These are phyloP conservation scores for Rhizopogon sp. DNA, from an alignment of 768 basidiomycete genomes.

Conservation along the genomic window DNA sequence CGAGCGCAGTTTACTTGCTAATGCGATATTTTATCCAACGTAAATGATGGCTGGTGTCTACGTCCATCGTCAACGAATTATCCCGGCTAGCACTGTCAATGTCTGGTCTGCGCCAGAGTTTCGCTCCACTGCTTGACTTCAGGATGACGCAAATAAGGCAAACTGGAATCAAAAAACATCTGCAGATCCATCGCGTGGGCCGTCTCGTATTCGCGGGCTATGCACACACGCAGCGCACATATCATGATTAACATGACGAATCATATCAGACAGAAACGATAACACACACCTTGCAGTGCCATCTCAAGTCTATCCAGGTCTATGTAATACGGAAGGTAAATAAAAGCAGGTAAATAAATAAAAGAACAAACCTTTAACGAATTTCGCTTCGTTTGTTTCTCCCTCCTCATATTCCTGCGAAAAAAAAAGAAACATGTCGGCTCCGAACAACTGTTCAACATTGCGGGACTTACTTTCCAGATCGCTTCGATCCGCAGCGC, in stretches of 20 bases:
- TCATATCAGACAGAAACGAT: not conserved
- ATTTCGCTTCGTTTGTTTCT: constrained; percentile 66
- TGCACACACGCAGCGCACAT: not conserved
- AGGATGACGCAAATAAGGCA: constrained; percentile 65
- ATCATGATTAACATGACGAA: not conserved
- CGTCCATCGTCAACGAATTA: not conserved
- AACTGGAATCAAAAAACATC: constrained; percentile 74
- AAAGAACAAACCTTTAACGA: constrained; percentile 69
- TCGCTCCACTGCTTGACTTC: constrained; percentile 72
- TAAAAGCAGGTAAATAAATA: not conserved
- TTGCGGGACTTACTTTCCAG: constrained; percentile 53
- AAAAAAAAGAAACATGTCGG: not conserved
- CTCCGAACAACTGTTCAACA: no score
- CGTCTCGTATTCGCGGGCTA: constrained; percentile 73
- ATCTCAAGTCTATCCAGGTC: constrained; percentile 88
- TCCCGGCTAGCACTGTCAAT: not conserved
- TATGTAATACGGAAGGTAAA: constrained; percentile 19
- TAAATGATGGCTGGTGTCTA: no score
- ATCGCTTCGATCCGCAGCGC: constrained; percentile 63
- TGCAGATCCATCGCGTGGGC: constrained; percentile 51
- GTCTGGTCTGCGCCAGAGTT: constrained; percentile 18
- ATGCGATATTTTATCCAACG: no score
- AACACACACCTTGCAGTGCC: constrained; percentile 66
- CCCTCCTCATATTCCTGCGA: constrained; percentile 80
- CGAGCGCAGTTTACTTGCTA: no score